These are phyloP conservation scores for Candida nonsorbophila DNA, from an alignment of 805 yeast genomes.

Conservation along the genomic window DNA sequence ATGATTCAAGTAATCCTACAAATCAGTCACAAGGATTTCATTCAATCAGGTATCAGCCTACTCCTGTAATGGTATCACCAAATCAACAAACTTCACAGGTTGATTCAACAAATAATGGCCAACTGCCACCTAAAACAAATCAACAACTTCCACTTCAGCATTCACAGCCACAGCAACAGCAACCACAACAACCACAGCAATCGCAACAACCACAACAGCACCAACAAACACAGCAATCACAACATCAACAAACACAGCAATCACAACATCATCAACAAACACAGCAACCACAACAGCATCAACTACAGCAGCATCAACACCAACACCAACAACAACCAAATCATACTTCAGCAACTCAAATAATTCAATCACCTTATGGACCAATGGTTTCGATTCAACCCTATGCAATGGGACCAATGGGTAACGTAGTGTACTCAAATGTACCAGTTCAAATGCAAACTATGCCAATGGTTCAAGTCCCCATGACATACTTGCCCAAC, in stretches of 20 bases:
- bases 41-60: no score
- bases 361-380: conserved; percentile 21
- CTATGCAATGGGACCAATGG: conserved; percentile 8
- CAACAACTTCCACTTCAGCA: not conserved
- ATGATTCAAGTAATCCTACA: not conserved
- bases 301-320: no score
- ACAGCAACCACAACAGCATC: not conserved
- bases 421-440: conserved; percentile 7
- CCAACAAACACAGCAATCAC: not conserved
- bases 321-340: conserved; percentile 3
- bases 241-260: not conserved
- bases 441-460: conserved; percentile 10
- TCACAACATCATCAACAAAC: not conserved
- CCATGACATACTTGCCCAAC: no score
- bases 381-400: conserved; percentile 21
- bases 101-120: no score
- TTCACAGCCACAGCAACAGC: not conserved
- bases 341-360: conserved; percentile 5
- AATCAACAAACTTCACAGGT: no score
- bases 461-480: conserved; percentile 4
- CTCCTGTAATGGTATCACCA: no score
- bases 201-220: not conserved
- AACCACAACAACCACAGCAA: not conserved
- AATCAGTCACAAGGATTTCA: not conserved
- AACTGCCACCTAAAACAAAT: not conserved